A percentile compares a stretch with the other conserved stretches of the same genome.
These are phyloP conservation scores for Pythium oligandrum DNA, from an alignment of 352 stramenopile genomes.

Conservation along the genomic window DNA sequence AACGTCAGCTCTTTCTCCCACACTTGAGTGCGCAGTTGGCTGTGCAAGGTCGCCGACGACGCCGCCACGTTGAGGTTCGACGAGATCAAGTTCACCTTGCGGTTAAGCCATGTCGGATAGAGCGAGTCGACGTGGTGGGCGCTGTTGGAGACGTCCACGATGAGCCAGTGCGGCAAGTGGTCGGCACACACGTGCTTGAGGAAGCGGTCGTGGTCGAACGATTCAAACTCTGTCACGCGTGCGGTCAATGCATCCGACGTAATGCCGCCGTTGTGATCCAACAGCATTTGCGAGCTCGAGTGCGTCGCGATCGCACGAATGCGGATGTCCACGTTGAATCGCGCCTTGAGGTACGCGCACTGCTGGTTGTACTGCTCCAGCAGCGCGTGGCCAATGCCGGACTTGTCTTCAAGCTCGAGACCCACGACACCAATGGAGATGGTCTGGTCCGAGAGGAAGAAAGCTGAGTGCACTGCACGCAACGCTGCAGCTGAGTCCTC, in stretches of 20 bases:
- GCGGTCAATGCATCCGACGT: constrained; percentile 31
- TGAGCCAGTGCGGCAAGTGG: constrained; percentile 89
- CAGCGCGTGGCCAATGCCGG: constrained; percentile 78
- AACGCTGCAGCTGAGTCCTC: constrained; percentile 89
- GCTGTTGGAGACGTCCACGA: constrained; percentile 93
- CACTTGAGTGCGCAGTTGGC: constrained; percentile 61
- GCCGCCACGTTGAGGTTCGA: constrained; percentile 89
- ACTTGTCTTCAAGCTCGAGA: constrained; percentile 50
- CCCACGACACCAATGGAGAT: constrained; percentile 92
- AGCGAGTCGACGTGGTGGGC: constrained; percentile 67
- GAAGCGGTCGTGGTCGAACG: constrained; percentile 68
- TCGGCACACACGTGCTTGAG: constrained; percentile 77
- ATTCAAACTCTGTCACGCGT: constrained; percentile 15
- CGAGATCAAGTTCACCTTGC: constrained; percentile 91
- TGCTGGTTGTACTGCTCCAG: constrained; percentile 86
- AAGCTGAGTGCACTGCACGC: constrained; percentile 92
- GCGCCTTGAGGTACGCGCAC: constrained; percentile 72
- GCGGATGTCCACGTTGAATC: constrained; percentile 84
- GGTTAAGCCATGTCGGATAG: constrained; percentile 88
- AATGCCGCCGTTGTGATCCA: constrained; percentile 60
- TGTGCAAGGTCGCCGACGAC: constrained; percentile 62
- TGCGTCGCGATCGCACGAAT: constrained; percentile 74
- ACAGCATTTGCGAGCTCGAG: constrained; percentile 51
- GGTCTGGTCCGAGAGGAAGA: constrained; percentile 92
- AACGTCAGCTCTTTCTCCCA: constrained; percentile 88